Percentiles rank a stretch among this genome's conserved stretches.
phyloP scores from a whole-genome alignment of 169 alveolate genomes.

The Plasmodium falciparum region DNA sequence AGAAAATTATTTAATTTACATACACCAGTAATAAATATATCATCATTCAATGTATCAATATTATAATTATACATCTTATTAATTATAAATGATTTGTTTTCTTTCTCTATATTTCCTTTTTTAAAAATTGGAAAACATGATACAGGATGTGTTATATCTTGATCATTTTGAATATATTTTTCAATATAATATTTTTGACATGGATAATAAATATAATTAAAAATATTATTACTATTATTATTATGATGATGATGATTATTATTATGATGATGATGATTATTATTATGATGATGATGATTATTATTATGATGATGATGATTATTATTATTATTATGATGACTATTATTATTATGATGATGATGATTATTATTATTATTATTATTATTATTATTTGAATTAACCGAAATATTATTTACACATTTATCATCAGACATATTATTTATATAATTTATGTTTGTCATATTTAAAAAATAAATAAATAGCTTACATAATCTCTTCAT shows the following conservation, averaged over 20 bases:
- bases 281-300: background rate
- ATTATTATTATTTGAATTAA: background rate
- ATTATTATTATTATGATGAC: background rate
- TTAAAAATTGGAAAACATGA: background rate
- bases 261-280: background rate
- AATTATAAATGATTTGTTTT: background rate
- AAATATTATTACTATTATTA: background rate
- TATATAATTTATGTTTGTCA: background rate
- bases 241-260: background rate
- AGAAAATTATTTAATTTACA: conserved; percentile 37
- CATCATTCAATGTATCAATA: conserved; percentile 38
- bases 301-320: background rate
- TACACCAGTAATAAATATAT: conserved; percentile 14
- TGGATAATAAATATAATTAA: no score
- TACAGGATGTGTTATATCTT: no score
- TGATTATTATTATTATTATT: background rate
- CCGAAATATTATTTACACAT: background rate
- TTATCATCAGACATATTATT: background rate
- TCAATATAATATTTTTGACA: no score
- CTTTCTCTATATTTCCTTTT: background rate
- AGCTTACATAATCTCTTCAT: conserved; percentile 16
- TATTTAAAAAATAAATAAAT: background rate
- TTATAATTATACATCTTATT: conserved; percentile 7
- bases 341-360: background rate
- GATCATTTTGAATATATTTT: no score